Evolutionary conservation across 495 filamentous ascomycete genomes (phyloP).

Genomic region (Thermochaetoides thermophila): DNA sequence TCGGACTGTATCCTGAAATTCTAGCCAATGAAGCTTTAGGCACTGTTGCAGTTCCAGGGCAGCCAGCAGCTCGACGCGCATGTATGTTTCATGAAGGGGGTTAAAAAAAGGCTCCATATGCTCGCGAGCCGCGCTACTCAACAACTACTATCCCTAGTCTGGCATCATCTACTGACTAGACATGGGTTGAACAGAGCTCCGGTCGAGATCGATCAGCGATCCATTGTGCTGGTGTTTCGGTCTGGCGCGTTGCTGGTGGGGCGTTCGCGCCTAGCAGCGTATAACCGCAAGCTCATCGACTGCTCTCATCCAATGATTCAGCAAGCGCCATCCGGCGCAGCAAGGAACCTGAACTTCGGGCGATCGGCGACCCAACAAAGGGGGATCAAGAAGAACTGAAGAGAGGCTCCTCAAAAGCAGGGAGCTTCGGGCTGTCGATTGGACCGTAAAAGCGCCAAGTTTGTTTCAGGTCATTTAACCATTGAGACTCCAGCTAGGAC

Average conservation of each 20-base stretch:
- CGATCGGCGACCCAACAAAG: conserved; percentile 4
- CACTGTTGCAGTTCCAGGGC: conserved; percentile 12
- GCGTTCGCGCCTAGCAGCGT: conserved; percentile 12
- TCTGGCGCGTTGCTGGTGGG: conserved; percentile 4
- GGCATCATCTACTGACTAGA: too few relatives aligned
- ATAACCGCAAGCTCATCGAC: conserved; percentile 13
- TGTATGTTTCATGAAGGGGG: conserved; percentile 10
- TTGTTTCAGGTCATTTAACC: conserved; percentile 22
- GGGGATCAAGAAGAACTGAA: conserved; percentile 8
- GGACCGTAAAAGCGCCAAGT: conserved; percentile 11
- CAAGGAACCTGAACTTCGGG: conserved; percentile 3
- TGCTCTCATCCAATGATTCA: conserved; percentile 17
- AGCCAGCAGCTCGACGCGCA: conserved; percentile 1
- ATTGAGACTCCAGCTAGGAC: conserved; percentile 7
- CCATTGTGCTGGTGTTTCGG: conserved; percentile 1
- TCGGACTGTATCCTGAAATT: conserved; percentile 12
- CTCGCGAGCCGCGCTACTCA: too few relatives aligned
- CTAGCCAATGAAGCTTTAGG: conserved; percentile 23
- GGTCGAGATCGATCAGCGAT: too few relatives aligned
- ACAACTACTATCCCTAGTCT: too few relatives aligned
- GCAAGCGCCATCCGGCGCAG: conserved; percentile 1
- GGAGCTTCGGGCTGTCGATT: conserved; percentile 13
- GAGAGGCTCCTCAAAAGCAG: conserved; percentile 13
- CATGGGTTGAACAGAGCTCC: too few relatives aligned
- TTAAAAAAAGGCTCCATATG: too few relatives aligned